These are phyloP conservation scores for Nelumbo lutea DNA, from an alignment of 164 flowering plant genomes.

Conservation along the genomic window DNA sequence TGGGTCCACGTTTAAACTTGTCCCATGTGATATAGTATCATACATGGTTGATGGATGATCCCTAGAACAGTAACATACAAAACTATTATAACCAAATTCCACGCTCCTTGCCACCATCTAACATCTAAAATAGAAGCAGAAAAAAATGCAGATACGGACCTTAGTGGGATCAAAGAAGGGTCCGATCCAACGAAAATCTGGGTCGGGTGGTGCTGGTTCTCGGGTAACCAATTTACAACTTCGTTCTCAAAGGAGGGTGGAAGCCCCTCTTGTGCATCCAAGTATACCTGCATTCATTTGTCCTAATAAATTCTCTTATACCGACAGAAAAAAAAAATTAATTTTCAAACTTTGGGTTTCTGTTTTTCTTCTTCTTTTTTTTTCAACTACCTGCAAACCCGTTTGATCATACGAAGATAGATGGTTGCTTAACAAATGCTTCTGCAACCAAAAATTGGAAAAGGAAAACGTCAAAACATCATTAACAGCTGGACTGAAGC, in stretches of 20 bases:
- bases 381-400: constrained; percentile 29
- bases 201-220: constrained; percentile 20
- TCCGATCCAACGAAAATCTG: constrained; percentile 27
- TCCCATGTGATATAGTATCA: constrained; percentile 22
- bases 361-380: not conserved
- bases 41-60: constrained; percentile 24
- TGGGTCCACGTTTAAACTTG: constrained; percentile 25
- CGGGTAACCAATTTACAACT: constrained; percentile 34
- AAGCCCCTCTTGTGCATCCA: constrained; percentile 40
- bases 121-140: not conserved
- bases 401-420: constrained; percentile 36
- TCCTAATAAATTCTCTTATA: too few relatives aligned
- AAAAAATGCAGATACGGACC: constrained; percentile 13
- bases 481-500: not conserved
- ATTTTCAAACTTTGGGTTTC: not conserved
- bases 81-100: not conserved
- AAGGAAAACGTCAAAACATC: not conserved
- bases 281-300: constrained; percentile 25
- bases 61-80: constrained; percentile 14
- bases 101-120: not conserved
- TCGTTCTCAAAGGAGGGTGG: constrained; percentile 27
- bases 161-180: constrained; percentile 21
- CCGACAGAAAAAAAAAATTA: not conserved
- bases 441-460: constrained; percentile 25
- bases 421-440: constrained; percentile 32